phyloP scores from a whole-genome alignment of 169 alveolate species.

The Cryptosporidium bovis region DNA sequence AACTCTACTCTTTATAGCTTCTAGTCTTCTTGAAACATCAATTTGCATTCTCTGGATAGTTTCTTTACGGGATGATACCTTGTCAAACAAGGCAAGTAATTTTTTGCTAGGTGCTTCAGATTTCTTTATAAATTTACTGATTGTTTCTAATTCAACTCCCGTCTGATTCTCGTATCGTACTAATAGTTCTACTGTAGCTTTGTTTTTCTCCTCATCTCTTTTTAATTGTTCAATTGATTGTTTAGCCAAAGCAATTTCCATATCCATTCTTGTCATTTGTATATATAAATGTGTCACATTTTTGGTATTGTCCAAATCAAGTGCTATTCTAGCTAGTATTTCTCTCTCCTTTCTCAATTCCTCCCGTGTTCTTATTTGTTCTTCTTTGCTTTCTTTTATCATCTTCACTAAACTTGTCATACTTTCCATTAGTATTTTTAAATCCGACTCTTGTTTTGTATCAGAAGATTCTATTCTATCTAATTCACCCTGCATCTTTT shows the following conservation, averaged over 20 bases:
- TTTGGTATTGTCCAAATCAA: conserved; percentile 22
- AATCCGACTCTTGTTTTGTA: neutral
- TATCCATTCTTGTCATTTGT: conserved; percentile 30
- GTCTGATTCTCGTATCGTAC: conserved; percentile 29
- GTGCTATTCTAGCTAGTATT: neutral
- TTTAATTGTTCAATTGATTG: conserved; percentile 34
- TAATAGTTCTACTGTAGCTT: conserved; percentile 7
- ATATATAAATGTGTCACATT: conserved; percentile 58
- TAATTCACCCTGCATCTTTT: too few relatives aligned
- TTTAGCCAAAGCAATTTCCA: conserved; percentile 31
- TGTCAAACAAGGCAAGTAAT: neutral
- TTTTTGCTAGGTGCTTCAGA: neutral
- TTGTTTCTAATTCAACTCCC: conserved; percentile 4
- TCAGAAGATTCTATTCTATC: neutral
- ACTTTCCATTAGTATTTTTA: conserved; percentile 1
- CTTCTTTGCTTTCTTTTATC: conserved; percentile 32
- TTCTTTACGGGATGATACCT: conserved; percentile 10
- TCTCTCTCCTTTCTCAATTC: conserved; percentile 22
- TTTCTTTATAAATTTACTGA: neutral
- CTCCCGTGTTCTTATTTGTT: conserved; percentile 11
- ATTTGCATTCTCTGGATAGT: conserved; percentile 12
- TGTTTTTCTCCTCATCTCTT: conserved; percentile 34
- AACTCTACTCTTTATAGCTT: neutral
- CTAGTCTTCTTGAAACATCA: conserved; percentile 5
- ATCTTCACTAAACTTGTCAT: conserved; percentile 14